Evolutionary conservation across 306 rosid genomes (phyloP), one percentile per base, ranked within the genome.

Genomic region (Mucuna pruriens): DNA sequence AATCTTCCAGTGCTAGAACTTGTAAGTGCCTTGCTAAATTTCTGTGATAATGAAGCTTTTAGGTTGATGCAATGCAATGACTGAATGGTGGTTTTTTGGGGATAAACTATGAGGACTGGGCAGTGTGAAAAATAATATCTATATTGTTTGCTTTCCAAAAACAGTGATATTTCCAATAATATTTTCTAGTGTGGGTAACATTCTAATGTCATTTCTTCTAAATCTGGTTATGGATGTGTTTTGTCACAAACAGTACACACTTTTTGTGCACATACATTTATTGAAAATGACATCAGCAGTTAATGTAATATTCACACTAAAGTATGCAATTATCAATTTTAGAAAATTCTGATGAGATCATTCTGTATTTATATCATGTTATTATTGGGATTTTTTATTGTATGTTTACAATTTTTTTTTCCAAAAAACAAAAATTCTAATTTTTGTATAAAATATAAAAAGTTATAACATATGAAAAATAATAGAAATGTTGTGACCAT

Each of bases 1-100:
- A 86, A 87, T 83, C 90, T 85, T 61, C 93, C 48, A n/a, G 90
- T 60, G 13, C 83, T 95, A 72, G 97, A 95, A 91, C 97, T 91
- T 83, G 98, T 95, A 85, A 86, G 94, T 84, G 62, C 38, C 76
- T 76, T 57, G 69, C 65, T 74, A 58, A 79, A 75, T 71, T 82
- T 67, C 52, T 62, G 80, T 64, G 63, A 66, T 70, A 80, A 62
- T 76, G 71, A 23, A 6, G 12, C 49, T 46, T 75, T 68, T 55
- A 48, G 25, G 52, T 55, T 84, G 67, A 73, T 81, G 49, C 40
- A 68, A 73, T 81, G 49, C 40, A 68, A 63, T n/a, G 45, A 51
- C 46, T 65, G 42, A 54, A 58, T 66, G 49, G 52, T 49, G 58
- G 31, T 22, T 36, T 48, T 60, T 13, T 12, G 19, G 51, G 55